These are phyloP conservation scores for Stephanodiscus triporus DNA, from an alignment of 108 stramenopile species.

Conservation along the genomic window DNA sequence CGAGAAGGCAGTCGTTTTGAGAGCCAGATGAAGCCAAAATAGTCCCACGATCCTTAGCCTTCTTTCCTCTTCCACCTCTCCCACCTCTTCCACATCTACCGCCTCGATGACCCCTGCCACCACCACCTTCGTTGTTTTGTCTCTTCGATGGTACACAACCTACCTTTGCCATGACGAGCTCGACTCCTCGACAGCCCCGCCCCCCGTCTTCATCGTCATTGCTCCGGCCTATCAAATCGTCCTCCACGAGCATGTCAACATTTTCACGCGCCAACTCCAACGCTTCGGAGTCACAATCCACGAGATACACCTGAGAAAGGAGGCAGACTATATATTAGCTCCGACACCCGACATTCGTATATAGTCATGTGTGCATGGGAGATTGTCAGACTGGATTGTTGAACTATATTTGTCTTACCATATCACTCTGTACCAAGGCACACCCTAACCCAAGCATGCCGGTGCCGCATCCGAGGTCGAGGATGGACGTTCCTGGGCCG, in stretches of 20 bases:
- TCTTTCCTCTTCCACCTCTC: constrained; percentile 34
- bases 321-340: neutral
- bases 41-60: constrained; percentile 5
- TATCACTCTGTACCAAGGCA: constrained; percentile 70
- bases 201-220: constrained; percentile 24
- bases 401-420: constrained; percentile 35
- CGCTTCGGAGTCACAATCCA: constrained; percentile 91
- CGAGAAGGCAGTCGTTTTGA: constrained; percentile 18
- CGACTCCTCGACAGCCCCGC: constrained; percentile 34
- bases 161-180: constrained; percentile 57
- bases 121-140: neutral
- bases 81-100: constrained; percentile 48
- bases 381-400: neutral
- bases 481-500: constrained; percentile 60
- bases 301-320: constrained; percentile 28
- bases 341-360: neutral
- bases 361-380: neutral
- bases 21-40: neutral
- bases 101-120: constrained; percentile 22
- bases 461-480: constrained; percentile 96
- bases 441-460: constrained; percentile 87
- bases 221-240: constrained; percentile 35
- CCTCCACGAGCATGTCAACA: constrained; percentile 45
- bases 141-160: constrained; percentile 21
- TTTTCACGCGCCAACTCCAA: constrained; percentile 71